Percentiles rank a stretch among this genome's conserved stretches.
These are phyloP conservation scores for Sanghuangporus baumii DNA, from an alignment of 1,284 basidiomycete species.

Conservation along the genomic window DNA sequence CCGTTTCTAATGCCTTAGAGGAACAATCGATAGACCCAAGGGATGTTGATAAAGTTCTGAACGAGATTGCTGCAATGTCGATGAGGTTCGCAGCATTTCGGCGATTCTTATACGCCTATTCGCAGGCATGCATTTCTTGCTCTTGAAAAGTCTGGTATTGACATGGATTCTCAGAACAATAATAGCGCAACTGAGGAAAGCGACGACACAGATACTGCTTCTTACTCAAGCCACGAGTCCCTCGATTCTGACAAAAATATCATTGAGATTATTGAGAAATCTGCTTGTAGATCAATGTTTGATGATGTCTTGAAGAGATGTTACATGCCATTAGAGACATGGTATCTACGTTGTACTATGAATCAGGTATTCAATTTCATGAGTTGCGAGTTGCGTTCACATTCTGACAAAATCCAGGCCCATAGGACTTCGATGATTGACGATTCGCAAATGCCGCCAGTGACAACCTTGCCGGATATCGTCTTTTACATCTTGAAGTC, in stretches of 20 bases:
- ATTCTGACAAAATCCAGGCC: slow-evolving; percentile 39
- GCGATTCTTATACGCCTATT: slow-evolving; percentile 75
- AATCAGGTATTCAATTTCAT: slow-evolving; percentile 60
- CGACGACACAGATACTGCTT: background rate
- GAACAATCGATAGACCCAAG: slow-evolving; percentile 74
- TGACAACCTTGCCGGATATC: slow-evolving; percentile 83
- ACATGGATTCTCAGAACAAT: background rate
- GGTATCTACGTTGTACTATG: slow-evolving; percentile 86
- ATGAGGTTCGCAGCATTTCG: slow-evolving; percentile 90
- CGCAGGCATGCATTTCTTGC: slow-evolving; percentile 40
- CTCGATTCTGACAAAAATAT: slow-evolving; percentile 1
- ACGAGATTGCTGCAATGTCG: slow-evolving; percentile 85
- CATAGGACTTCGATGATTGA: slow-evolving; percentile 66
- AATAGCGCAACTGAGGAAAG: background rate
- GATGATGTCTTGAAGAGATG: slow-evolving; percentile 66
- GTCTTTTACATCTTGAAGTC: slow-evolving; percentile 91
- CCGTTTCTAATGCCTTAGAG: slow-evolving; percentile 40
- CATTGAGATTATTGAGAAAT: slow-evolving; percentile 42
- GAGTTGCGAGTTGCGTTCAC: slow-evolving; percentile 1
- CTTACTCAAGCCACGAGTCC: background rate
- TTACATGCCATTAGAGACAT: slow-evolving; percentile 87
- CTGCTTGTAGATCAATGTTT: slow-evolving; percentile 54
- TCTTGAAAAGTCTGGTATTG: background rate
- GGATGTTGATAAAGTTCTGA: slow-evolving; percentile 85
- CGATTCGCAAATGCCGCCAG: slow-evolving; percentile 51